Evolutionary conservation across 1,284 basidiomycete genomes (phyloP).

Genomic region (Volvariella volvacea): DNA sequence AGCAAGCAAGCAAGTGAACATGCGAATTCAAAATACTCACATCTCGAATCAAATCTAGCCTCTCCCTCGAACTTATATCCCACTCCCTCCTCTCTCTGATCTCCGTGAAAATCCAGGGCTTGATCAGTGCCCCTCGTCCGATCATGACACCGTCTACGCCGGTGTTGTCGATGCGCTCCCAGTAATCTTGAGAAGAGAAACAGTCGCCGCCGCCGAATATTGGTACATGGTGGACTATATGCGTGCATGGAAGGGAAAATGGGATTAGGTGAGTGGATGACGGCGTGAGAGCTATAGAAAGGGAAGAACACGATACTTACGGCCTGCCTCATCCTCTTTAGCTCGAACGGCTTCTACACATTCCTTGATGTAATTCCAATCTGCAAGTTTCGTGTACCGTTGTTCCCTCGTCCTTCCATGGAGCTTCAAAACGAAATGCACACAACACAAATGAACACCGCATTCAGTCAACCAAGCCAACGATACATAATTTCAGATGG

Average conservation of each 20-base stretch:
- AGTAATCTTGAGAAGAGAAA: slow-evolving; percentile 84
- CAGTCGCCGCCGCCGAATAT: slow-evolving; percentile 97
- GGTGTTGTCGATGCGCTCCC: slow-evolving; percentile 67
- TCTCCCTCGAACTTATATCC: slow-evolving; percentile 90
- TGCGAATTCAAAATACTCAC: no score
- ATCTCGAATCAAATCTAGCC: slow-evolving; percentile 82
- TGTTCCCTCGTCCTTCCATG: slow-evolving; percentile 93
- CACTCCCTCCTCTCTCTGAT: slow-evolving; percentile 89
- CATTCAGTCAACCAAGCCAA: not conserved
- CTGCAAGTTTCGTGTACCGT: slow-evolving; percentile 80
- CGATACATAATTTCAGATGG: not conserved
- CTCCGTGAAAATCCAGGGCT: slow-evolving; percentile 96
- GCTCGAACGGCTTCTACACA: slow-evolving; percentile 86
- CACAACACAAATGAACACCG: not conserved
- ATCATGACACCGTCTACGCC: slow-evolving; percentile 96
- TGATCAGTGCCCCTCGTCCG: slow-evolving; percentile 91
- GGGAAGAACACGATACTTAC: slow-evolving; percentile 34
- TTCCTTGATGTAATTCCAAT: slow-evolving; percentile 87
- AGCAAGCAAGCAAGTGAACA: not conserved
- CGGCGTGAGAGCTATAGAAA: no score
- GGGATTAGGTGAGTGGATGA: no score
- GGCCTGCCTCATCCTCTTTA: slow-evolving; percentile 65
- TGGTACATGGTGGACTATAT: slow-evolving; percentile 73
- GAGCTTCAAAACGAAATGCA: slow-evolving; percentile 44
- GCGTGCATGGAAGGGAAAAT: no score